A percentile compares a stretch with the other conserved stretches of the same genome.
Conservation (phyloP, 2,329 filamentous ascomycete species). For the Aspergillus felis region DNA sequence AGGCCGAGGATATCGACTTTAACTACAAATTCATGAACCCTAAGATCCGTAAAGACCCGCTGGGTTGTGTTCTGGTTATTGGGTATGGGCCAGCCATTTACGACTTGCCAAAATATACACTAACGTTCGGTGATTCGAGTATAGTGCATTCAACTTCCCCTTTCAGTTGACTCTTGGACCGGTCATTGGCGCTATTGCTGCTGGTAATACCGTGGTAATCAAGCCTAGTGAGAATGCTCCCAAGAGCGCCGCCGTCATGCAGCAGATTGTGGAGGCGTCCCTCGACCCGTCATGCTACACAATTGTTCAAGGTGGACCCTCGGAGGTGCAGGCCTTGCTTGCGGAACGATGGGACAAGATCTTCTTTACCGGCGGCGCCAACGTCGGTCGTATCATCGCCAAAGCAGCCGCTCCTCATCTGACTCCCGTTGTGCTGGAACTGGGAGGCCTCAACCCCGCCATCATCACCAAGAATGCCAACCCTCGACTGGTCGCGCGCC, state of each 20-base stretch:
- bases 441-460: slow-evolving; percentile 88
- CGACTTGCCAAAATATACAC: background rate
- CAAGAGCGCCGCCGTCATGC: slow-evolving; percentile 70
- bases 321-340: slow-evolving; percentile 76
- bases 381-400: slow-evolving; percentile 79
- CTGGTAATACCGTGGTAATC: slow-evolving; percentile 82
- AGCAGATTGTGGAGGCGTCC: slow-evolving; percentile 69
- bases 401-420: slow-evolving; percentile 85
- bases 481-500: slow-evolving; percentile 71
- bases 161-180: slow-evolving; percentile 75
- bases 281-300: slow-evolving; percentile 75
- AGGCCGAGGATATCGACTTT: slow-evolving; percentile 64
- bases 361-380: slow-evolving; percentile 82
- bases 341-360: slow-evolving; percentile 97
- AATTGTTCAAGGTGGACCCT: slow-evolving; percentile 74
- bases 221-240: slow-evolving; percentile 88
- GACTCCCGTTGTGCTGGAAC: slow-evolving; percentile 83
- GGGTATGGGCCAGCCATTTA: slow-evolving; percentile 48
- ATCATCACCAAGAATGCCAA: slow-evolving; percentile 84
- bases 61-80: slow-evolving; percentile 80
- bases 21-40: slow-evolving; percentile 67
- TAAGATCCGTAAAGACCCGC: slow-evolving; percentile 78
- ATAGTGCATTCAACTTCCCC: slow-evolving; percentile 85
- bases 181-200: slow-evolving; percentile 83
- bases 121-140: background rate